Conservation (phyloP, 371 early-diverging fungal species). For the Funneliformis caledonium region DNA sequence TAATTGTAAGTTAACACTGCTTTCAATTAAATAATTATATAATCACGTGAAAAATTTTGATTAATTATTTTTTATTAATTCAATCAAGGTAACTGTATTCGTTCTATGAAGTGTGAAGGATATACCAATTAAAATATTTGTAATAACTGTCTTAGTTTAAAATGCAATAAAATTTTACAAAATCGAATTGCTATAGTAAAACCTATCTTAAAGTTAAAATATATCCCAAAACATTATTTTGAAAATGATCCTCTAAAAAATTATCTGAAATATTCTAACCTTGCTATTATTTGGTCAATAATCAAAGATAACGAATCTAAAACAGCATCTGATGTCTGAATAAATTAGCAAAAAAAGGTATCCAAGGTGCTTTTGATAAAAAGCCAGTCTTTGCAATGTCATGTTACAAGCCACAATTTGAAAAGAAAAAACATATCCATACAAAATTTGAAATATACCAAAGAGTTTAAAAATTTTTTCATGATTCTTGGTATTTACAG, state of each 20-base stretch:
- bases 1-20: not conserved
- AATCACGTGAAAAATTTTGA: not conserved
- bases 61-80: slow-evolving; percentile 10
- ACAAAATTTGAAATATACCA: not conserved
- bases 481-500: not conserved
- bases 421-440: not conserved
- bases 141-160: slow-evolving; percentile 12
- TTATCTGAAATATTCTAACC: not conserved
- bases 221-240: not conserved
- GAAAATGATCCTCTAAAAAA: not conserved
- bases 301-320: not conserved
- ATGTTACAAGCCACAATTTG: not conserved
- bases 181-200: slow-evolving; percentile 2
- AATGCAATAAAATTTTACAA: not conserved
- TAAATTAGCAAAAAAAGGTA: not conserved
- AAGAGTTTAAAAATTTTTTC: slow-evolving; percentile 3
- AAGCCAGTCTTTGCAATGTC: not conserved
- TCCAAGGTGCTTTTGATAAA: not conserved
- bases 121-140: not conserved
- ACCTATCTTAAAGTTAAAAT: not conserved
- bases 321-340: not conserved
- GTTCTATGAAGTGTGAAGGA: not conserved
- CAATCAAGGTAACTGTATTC: not conserved
- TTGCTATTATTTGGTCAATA: not conserved
- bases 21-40: no score